Base-by-base conservation (phyloP, 1,284 basidiomycete genomes). In the Trametes versicolor region DNA sequence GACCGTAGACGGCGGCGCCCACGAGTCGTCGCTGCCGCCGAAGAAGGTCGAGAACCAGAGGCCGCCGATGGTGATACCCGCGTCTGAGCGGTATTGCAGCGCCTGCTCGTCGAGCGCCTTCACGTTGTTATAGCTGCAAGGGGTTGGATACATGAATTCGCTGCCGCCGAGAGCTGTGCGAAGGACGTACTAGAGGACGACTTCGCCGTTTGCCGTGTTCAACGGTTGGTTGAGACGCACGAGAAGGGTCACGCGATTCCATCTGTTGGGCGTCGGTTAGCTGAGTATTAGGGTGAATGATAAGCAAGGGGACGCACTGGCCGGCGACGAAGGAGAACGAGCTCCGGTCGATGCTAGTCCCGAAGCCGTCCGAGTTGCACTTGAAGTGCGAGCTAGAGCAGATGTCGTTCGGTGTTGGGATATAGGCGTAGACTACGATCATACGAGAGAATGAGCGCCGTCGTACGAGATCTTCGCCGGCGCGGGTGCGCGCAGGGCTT, bases 11-110 rank as follows among this genome's bases (percentile, higher is more conserved):
- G 87, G 83, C 0, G 90, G 87, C 34, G 88, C 88, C 88, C 89
- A 93, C 51, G 82, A 85, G 4, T 77, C 65, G 71, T 93, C 88
- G 61, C 82, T 82, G 25, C 90, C 90, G 76, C 90, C 90, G 72
- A 91, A 92, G 80, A 92, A 92, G 25, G 90, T 91, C 71, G 76
- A 77, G 68, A 77, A 73, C 70, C 73, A 77, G 48, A 92, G 75
- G 10, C 90, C 90, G 47, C 85, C 86, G 7, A 84, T 81, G 54
- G 69, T 64, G 51, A 77, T 62, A 50, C 57, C 68, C n/a, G 71
- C 61, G 45, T 55, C 69, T 12, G 64, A 65, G 21, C 75, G 74
- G 52, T 71, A 74, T 34, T 74, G 70, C 41, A 77, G 57, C 23
- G 62, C 68, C 25, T 69, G 43, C 50, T 76, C 62, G 50, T 73